Conservation (phyloP, 352 stramenopile species). For the Phytophthora cryptogea region DNA sequence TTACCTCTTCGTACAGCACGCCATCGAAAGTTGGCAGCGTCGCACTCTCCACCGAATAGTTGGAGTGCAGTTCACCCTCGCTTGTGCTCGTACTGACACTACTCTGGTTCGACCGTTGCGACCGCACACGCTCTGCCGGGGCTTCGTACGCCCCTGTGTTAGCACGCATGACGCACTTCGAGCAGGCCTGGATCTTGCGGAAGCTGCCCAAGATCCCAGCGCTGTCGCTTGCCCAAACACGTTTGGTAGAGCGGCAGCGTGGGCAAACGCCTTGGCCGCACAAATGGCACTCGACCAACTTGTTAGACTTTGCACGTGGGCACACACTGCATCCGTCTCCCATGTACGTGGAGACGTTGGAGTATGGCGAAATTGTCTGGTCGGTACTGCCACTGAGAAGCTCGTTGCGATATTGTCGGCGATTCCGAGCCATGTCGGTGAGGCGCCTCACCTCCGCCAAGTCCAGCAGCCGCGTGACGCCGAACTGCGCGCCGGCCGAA, state of each 20-base stretch:
- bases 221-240: conserved; percentile 43
- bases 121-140: conserved; percentile 23
- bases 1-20: conserved; percentile 15
- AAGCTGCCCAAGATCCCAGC: conserved; percentile 45
- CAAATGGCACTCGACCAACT: conserved; percentile 28
- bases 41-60: neutral
- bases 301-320: conserved; percentile 20
- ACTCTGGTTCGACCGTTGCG: conserved; percentile 21
- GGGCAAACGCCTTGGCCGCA: conserved; percentile 36
- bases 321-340: conserved; percentile 28
- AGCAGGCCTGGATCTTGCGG: conserved; percentile 46
- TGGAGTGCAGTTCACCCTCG: conserved; percentile 14
- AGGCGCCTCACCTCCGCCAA: conserved; percentile 50
- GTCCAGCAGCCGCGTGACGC: conserved; percentile 49
- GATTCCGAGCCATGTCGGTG: conserved; percentile 41
- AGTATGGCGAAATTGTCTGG: conserved; percentile 21
- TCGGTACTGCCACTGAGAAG: conserved; percentile 9
- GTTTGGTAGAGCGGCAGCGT: conserved; percentile 38
- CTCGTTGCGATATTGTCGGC: conserved; percentile 13
- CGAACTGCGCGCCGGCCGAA: conserved; percentile 44
- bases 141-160: conserved; percentile 33
- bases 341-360: conserved; percentile 12
- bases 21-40: conserved; percentile 6
- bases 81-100: conserved; percentile 22
- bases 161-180: conserved; percentile 42